Base-by-base conservation (phyloP, 305 asterid genomes). In the Plantago lanceolata region DNA sequence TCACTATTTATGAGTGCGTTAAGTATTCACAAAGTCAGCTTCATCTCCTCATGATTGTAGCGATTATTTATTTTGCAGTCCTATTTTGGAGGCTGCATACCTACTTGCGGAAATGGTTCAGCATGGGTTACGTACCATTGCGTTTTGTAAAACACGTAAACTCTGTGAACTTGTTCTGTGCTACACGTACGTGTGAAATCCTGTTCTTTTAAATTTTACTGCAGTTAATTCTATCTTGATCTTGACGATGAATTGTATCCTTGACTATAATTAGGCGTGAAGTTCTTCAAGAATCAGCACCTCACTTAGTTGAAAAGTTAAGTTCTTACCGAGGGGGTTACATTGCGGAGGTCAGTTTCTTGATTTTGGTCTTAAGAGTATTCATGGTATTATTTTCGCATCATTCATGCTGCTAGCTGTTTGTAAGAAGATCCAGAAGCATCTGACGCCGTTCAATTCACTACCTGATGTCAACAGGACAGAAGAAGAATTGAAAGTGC, bases 91-190 rank as follows among this genome's bases (percentile, higher is more conserved):
- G 85, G 86, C 82, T 59, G 86, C 99, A 16, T 71, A 76, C 77
- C 84, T 89, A 75, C 85, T 93, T 64, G 97, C 92, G 19, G 99
- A 93, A 84, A 85, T 87, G 86, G 87, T 93, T 71, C 96, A 89
- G 90, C 95, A 87, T 70, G 94, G 99, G 56, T 81, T 87, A 73
- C 95, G 99, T 53, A 87, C 96, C 74, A 89, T 93, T 79, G 86
- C 97, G 56, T 93, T 93, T 69, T 93, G 99, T 82, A 89, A 81
- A 89, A 80, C 97, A 31, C 91, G 99, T 78, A 89, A 87, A 78
- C 97, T 93, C 65, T 93, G 96, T 69, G 97, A 89, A 76, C 99
- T 89, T 71, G 97, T 93, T 75, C 85, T 93, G 37, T 81, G 80
- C 82, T 81, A 89, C 80, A 85, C 99, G 97, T 92, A 84, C 43